Evolutionary conservation across 768 basidiomycete species (phyloP).

Genomic region (Phaeotremella skinneri): DNA sequence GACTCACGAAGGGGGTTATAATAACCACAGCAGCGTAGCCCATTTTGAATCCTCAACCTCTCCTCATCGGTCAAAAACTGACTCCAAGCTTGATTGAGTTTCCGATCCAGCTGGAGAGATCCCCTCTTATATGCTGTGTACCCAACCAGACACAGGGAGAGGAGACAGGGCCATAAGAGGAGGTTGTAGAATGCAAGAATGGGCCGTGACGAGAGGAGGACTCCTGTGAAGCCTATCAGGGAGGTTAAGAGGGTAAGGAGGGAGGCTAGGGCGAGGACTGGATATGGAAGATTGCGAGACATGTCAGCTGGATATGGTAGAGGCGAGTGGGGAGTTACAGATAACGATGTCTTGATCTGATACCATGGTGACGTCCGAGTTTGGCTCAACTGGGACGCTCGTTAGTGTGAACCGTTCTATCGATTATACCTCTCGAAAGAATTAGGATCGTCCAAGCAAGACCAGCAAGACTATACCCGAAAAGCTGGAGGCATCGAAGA

Average conservation of each 20-base stretch:
- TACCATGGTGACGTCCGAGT: constrained; percentile 64
- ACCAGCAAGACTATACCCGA: constrained; percentile 59
- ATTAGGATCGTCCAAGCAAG: constrained; percentile 60
- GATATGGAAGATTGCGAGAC: constrained; percentile 21
- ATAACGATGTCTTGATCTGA: constrained; percentile 56
- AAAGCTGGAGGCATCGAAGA: constrained; percentile 42
- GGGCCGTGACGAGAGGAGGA: constrained; percentile 66
- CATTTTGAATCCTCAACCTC: constrained; percentile 62
- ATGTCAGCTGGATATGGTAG: constrained; percentile 53
- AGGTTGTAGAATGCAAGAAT: constrained; percentile 67
- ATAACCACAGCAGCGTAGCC: constrained; percentile 64
- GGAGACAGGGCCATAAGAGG: constrained; percentile 65
- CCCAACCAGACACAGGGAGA: constrained; percentile 62
- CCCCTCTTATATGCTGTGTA: constrained; percentile 66
- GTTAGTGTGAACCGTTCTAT: constrained; percentile 1
- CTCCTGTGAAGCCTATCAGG: constrained; percentile 62
- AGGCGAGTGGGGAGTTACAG: constrained; percentile 34
- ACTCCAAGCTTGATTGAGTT: constrained; percentile 68
- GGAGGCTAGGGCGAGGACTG: constrained; percentile 62
- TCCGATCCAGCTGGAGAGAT: constrained; percentile 63
- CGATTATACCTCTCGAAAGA: constrained; percentile 55
- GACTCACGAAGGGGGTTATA: constrained; percentile 58
- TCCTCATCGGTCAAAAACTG: constrained; percentile 61
- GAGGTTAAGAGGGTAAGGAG: constrained; percentile 61
- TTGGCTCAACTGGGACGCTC: constrained; percentile 57